Conservation (phyloP, 1,139 yeast species). For the Groenewaldozyma sp. region DNA sequence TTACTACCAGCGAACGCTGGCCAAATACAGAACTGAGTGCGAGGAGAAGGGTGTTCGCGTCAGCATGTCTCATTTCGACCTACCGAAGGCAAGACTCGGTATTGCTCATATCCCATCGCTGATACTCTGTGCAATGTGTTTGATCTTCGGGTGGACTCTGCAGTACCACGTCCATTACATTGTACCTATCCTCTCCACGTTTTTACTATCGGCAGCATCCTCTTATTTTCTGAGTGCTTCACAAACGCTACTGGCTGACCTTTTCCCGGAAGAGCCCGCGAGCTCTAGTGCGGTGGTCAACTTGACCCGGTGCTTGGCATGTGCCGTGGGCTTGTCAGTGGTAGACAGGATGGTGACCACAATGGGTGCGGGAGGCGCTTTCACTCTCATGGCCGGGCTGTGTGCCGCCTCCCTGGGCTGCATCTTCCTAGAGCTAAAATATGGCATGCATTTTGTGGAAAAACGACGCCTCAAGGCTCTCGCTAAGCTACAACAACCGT, state of each 20-base stretch:
- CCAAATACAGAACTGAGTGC: constrained; percentile 25
- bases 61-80: constrained; percentile 33
- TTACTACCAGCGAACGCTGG: constrained; percentile 19
- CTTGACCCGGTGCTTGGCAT: constrained; percentile 48
- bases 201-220: constrained; percentile 39
- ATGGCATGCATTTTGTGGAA: constrained; percentile 9
- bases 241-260: constrained; percentile 50
- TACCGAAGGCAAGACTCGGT: constrained; percentile 41
- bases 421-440: constrained; percentile 12
- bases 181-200: constrained; percentile 48
- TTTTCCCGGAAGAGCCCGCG: constrained; percentile 51
- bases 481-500: background rate
- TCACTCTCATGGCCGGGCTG: constrained; percentile 45
- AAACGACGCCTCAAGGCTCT: constrained; percentile 1
- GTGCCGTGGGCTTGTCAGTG: constrained; percentile 57
- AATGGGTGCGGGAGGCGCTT: constrained; percentile 56
- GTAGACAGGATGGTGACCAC: constrained; percentile 45
- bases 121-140: constrained; percentile 29
- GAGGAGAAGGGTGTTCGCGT: constrained; percentile 32
- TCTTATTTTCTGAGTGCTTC: constrained; percentile 44
- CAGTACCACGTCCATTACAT: constrained; percentile 41
- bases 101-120: constrained; percentile 28
- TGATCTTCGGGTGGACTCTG: constrained; percentile 67
- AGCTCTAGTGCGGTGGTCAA: constrained; percentile 55
- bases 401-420: constrained; percentile 13